Evolutionary conservation across 2,329 filamentous ascomycete species (phyloP).

Genomic region (Graphilbum ipis-grandicollis): DNA sequence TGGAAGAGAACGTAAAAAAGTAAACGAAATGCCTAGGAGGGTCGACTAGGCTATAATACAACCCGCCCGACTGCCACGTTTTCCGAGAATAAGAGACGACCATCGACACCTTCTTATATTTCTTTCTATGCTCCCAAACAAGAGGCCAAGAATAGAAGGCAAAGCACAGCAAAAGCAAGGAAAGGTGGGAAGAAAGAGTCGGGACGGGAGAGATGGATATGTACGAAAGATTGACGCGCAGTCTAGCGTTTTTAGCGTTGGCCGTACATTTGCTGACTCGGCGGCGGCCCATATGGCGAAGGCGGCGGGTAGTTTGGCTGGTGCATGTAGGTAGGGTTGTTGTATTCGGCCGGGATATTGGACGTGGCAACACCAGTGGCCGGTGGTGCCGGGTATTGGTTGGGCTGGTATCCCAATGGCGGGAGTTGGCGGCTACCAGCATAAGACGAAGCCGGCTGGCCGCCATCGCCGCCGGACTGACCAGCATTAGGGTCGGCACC

Average conservation of each 20-base stretch:
- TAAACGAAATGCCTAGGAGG: background rate
- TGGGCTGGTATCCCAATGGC: slow-evolving; percentile 55
- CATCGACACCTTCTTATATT: background rate
- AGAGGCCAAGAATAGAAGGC: background rate
- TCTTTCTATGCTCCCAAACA: background rate
- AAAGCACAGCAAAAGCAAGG: background rate
- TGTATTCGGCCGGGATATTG: slow-evolving; percentile 38
- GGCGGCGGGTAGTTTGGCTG: slow-evolving; percentile 39
- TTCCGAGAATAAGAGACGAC: background rate
- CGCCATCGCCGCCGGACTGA: slow-evolving; percentile 29
- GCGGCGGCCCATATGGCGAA: slow-evolving; percentile 38
- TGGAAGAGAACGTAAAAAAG: background rate
- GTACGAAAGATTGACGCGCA: background rate
- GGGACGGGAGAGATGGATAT: too few species aligned
- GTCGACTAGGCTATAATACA: background rate
- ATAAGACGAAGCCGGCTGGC: slow-evolving; percentile 38
- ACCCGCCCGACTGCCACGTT: background rate
- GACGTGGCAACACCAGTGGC: slow-evolving; percentile 34
- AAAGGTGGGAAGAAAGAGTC: background rate
- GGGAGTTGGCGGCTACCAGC: slow-evolving; percentile 49
- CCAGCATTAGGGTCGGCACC: slow-evolving; percentile 33
- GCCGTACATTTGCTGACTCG: slow-evolving; percentile 40
- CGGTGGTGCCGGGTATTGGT: slow-evolving; percentile 49
- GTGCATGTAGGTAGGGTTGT: slow-evolving; percentile 35
- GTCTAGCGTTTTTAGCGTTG: slow-evolving; percentile 19